Base-by-base conservation (phyloP, 805 yeast species). In the Wickerhamomyces canadensis region DNA sequence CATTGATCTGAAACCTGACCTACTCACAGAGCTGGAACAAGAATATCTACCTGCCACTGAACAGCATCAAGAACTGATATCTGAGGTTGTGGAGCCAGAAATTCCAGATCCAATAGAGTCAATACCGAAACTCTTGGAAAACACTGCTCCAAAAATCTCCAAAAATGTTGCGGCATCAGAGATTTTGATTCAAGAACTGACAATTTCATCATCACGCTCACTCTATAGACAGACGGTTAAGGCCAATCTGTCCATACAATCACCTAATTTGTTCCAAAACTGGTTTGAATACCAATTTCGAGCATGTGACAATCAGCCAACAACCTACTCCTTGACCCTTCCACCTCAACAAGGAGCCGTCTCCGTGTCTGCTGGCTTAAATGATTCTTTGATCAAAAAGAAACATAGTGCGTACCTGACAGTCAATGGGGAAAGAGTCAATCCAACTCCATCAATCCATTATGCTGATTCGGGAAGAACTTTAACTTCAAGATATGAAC, bases 261-360 rank as follows among this genome's bases (percentile, higher is more conserved):
- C 49, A 7, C 55, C 55, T 4, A 44, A 56, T 6, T 33, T 48
- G 7, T 47, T 46, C 17, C 55, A 57, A 27, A 57, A 58, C 33
- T 54, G 64, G 55, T 65, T 65, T 43, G 68, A 65, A 47, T 54
- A 60, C 32, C 48, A 44, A 19, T 48, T 67, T 28, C 59, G 59
- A 16, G 67, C 76, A 13, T 45, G 60, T 22, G 60, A 55, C 31
- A 55, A 47, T 36, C 60, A 59, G 16, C 55, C 64, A 1, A 52
- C 61, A 14, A 62, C 68, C 10, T 71, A 63, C 47, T 47, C 77
- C 6, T 43, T 76, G 18, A 62, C 65, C 13, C 55, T 79, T 36
- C 78, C 81, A 11, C 55, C 65, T 11, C 60, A 62, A 31, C 70
- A 74, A 27, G 67, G 69, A 24, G 67, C 77, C 1, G 54, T 76